These are phyloP conservation scores for Nadsonia fulvescens DNA, from an alignment of 805 yeast genomes.

Conservation along the genomic window DNA sequence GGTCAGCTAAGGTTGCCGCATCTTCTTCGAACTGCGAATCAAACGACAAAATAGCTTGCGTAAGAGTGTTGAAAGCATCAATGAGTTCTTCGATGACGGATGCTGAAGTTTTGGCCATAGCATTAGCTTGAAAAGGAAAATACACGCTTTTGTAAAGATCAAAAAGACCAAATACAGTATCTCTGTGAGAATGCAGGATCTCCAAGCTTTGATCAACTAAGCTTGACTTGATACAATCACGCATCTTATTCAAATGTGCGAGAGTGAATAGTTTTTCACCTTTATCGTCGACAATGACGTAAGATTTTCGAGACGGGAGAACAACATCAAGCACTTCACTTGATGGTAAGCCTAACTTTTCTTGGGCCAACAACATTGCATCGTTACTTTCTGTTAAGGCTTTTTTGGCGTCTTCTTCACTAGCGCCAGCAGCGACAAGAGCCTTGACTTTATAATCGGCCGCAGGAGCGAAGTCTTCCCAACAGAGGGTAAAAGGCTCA, in stretches of 20 bases:
- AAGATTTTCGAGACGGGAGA: too few relatives aligned
- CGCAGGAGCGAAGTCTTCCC: constrained; percentile 11
- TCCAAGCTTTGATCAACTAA: constrained; percentile 11
- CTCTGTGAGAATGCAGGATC: constrained; percentile 10
- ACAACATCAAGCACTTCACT: too few relatives aligned
- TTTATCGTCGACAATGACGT: constrained; percentile 8
- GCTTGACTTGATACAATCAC: constrained; percentile 9
- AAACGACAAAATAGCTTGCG: constrained; percentile 7
- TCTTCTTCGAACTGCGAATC: constrained; percentile 4
- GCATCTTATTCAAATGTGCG: constrained; percentile 11
- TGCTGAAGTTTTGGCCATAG: too few relatives aligned
- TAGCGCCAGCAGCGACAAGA: constrained; percentile 10
- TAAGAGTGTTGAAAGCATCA: constrained; percentile 6
- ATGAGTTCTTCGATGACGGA: too few relatives aligned
- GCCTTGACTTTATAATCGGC: constrained; percentile 13
- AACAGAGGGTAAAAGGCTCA: too few relatives aligned
- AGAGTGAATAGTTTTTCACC: constrained; percentile 9
- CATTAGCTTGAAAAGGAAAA: too few relatives aligned
- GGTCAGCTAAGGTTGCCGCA: constrained; percentile 7
- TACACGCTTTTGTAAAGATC: constrained; percentile 8
- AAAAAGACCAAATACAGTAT: constrained; percentile 11
- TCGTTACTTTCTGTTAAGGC: constrained; percentile 7
- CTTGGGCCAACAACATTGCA: too few relatives aligned
- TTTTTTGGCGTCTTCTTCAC: constrained; percentile 5
- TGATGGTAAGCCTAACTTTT: too few relatives aligned